These are phyloP conservation scores for Fusarium sp. DNA, from an alignment of 2,329 filamentous ascomycete species.

Conservation along the genomic window DNA sequence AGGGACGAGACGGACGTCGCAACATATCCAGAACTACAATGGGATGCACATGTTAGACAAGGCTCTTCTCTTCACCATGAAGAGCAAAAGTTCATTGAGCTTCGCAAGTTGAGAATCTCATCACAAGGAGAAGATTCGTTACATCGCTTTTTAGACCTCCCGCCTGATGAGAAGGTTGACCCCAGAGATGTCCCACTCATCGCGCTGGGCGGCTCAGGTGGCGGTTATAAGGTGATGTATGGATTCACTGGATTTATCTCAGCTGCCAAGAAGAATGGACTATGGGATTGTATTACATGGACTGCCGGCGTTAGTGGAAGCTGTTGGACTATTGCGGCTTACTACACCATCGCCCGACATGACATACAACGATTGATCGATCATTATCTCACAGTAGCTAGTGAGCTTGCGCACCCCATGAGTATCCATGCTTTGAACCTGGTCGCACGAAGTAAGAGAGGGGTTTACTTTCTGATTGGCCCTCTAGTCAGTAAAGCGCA, in stretches of 20 bases:
- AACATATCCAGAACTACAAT: conserved; percentile 31
- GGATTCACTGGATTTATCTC: conserved; percentile 34
- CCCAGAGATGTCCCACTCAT: conserved; percentile 33
- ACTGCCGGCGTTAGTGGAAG: conserved; percentile 37
- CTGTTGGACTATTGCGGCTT: conserved; percentile 37
- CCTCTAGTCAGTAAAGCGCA: conserved; percentile 36
- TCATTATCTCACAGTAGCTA: conserved; percentile 33
- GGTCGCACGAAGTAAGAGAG: conserved; percentile 25
- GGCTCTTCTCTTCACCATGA: conserved; percentile 14
- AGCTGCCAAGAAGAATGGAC: conserved; percentile 3
- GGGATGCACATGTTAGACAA: conserved; percentile 31
- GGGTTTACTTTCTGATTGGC: conserved; percentile 32
- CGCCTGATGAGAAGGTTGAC: conserved; percentile 14
- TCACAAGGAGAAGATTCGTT: conserved; percentile 16
- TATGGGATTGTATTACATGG: conserved; percentile 40
- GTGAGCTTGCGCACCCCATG: conserved; percentile 32
- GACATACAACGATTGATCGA: conserved; percentile 13
- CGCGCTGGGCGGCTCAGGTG: conserved; percentile 34
- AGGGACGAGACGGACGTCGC: conserved; percentile 20
- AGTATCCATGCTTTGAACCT: conserved; percentile 29
- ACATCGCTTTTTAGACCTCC: conserved; percentile 15
- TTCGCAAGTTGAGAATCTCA: conserved; percentile 23
- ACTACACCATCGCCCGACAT: conserved; percentile 37
- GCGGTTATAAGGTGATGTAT: conserved; percentile 39
- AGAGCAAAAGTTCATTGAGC: conserved; percentile 24